Evolutionary conservation across 2,329 filamentous ascomycete species (phyloP), one percentile per base, ranked within the genome.

Genomic region (Gremmenia infestans): DNA sequence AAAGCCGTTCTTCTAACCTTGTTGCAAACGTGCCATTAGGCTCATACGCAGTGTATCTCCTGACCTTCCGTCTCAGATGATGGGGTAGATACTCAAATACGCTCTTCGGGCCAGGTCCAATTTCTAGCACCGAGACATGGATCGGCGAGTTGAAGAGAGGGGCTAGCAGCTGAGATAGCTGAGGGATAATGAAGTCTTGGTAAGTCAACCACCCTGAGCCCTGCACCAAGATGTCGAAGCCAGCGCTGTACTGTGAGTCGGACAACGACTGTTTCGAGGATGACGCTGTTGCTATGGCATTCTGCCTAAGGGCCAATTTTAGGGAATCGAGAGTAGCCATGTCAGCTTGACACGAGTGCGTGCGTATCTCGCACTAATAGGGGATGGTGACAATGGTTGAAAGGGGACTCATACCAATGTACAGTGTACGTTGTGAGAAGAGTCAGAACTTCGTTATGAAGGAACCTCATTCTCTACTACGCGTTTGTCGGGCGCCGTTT

Each of bases 41-140:
- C 54, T 63, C 81, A 55, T 78, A 79, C 19, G 81, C 81, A 56
- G 66, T 64, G 62, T 86, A 85, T 63, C 48, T 75, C 7, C n/a
- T 71, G 55, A 85, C 67, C 48, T 73, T 78, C 5, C 60, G 62
- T 67, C 73, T 76, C 39, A 77, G 49, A 58, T 28, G 32, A 8
- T 35, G 14, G 3, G 81, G 78, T 17, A 86, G 69, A 63, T 73
- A 50, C 54, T 70, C 77, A 48, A 86, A 71, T 6, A 86, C 62
- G 61, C 74, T 85, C 66, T 76, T 72, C 0, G 79, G 76, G 8
- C 83, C 83, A 0, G 83, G 80, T 60, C 81, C 81, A 50, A 86
- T 78, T 62, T 86, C 83, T 5, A 86, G 72, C 15, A 78, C 74
- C 3, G 81, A 83, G 58, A 85, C 68, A 12, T 63, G 48, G 25